Percentiles rank a stretch among this genome's conserved stretches.
These are phyloP conservation scores for Chalaropsis thielavioides DNA, from an alignment of 2,329 filamentous ascomycete genomes.

Conservation along the genomic window DNA sequence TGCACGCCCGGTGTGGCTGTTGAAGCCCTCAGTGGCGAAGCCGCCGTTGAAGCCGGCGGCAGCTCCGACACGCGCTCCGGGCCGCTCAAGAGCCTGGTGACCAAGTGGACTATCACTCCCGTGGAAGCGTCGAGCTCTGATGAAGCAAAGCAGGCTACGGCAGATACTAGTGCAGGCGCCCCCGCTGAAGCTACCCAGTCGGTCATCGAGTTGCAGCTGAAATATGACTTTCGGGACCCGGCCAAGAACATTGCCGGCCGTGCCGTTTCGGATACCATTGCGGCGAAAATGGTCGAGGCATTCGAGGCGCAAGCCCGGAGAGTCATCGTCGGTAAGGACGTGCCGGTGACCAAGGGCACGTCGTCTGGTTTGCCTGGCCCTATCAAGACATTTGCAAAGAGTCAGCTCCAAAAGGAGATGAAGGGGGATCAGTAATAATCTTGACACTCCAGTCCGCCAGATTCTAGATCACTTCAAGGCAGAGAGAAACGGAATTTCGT, in stretches of 20 bases:
- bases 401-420: slow-evolving; percentile 20
- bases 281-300: slow-evolving; percentile 77
- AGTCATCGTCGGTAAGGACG: slow-evolving; percentile 29
- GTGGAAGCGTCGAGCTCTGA: slow-evolving; percentile 24
- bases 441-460: not conserved
- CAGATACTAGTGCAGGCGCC: slow-evolving; percentile 21
- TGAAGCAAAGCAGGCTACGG: slow-evolving; percentile 22
- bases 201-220: slow-evolving; percentile 59
- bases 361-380: slow-evolving; percentile 12
- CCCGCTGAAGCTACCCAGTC: slow-evolving; percentile 31
- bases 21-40: slow-evolving; percentile 58
- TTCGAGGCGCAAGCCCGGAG: slow-evolving; percentile 69
- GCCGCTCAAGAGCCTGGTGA: slow-evolving; percentile 55
- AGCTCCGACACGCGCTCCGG: slow-evolving; percentile 24
- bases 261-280: slow-evolving; percentile 70
- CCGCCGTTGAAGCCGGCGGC: slow-evolving; percentile 28
- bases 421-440: slow-evolving; percentile 10
- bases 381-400: slow-evolving; percentile 17
- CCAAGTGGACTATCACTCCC: slow-evolving; percentile 50
- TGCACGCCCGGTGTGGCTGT: slow-evolving; percentile 61
- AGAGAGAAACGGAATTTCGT: not conserved
- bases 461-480: not conserved
- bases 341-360: not conserved
- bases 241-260: slow-evolving; percentile 70
- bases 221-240: slow-evolving; percentile 79